A percentile compares a stretch with the other conserved stretches of the same genome.
Conservation (phyloP, 257 asterid species). For the Solanum infundibuliforme region DNA sequence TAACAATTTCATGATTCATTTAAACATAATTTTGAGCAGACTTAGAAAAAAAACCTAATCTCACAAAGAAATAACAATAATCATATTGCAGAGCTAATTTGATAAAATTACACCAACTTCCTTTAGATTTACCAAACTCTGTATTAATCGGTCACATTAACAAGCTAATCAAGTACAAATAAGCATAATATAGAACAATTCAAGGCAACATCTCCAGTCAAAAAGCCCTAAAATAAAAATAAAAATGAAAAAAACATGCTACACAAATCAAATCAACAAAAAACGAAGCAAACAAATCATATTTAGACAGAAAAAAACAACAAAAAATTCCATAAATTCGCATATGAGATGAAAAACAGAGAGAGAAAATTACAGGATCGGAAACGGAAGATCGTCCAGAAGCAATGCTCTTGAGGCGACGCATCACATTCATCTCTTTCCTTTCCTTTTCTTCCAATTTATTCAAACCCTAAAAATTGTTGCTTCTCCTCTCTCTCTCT, state of each 20-base stretch:
- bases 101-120: neutral
- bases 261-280: neutral
- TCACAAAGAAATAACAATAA: neutral
- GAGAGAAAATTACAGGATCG: conserved; percentile 61
- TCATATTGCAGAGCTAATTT: neutral
- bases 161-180: neutral
- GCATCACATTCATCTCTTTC: conserved; percentile 77
- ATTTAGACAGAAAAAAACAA: neutral
- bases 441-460: neutral
- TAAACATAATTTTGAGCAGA: neutral
- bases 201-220: neutral
- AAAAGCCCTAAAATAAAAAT: neutral
- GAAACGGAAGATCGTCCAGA: conserved; percentile 89
- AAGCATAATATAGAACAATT: neutral
- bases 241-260: neutral
- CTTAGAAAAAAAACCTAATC: neutral
- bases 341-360: neutral
- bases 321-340: neutral
- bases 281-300: neutral
- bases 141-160: neutral
- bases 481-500: neutral
- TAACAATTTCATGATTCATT: neutral
- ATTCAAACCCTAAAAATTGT: neutral
- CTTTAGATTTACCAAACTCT: neutral
- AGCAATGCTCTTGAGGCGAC: conserved; percentile 95